Conservation (phyloP, 441 rosid genomes). For the Erodium chrysanthum region DNA sequence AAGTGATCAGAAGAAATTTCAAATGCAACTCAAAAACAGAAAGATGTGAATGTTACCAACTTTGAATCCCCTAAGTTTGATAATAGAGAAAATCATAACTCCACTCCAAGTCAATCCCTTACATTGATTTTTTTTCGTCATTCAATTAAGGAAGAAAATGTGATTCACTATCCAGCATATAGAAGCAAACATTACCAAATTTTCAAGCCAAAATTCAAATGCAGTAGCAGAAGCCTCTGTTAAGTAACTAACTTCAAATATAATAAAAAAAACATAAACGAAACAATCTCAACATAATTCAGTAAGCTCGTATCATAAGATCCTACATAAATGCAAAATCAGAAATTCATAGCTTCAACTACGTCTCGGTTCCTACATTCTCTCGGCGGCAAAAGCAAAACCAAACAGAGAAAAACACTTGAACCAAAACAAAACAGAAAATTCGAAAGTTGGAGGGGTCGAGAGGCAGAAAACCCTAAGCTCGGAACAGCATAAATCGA, state of each 20-base stretch:
- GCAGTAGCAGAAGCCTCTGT: neutral
- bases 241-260: neutral
- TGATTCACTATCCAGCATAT: neutral
- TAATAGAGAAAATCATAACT: neutral
- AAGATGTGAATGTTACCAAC: neutral
- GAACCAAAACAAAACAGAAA: neutral
- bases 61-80: neutral
- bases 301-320: neutral
- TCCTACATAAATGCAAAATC: conserved; percentile 9
- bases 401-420: neutral
- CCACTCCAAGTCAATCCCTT: neutral
- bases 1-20: neutral
- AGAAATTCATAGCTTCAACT: conserved; percentile 8
- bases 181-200: neutral
- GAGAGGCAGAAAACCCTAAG: neutral
- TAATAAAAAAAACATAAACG: too few relatives aligned
- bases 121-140: neutral
- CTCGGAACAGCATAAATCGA: neutral
- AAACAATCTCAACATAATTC: neutral
- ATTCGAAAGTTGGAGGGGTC: neutral
- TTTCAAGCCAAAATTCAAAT: neutral
- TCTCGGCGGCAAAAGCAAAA: conserved; percentile 15
- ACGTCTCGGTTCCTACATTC: conserved; percentile 16
- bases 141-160: neutral
- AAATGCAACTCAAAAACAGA: neutral